Conservation (phyloP, 176 grass and related monocot genomes). For the Canna indica region DNA sequence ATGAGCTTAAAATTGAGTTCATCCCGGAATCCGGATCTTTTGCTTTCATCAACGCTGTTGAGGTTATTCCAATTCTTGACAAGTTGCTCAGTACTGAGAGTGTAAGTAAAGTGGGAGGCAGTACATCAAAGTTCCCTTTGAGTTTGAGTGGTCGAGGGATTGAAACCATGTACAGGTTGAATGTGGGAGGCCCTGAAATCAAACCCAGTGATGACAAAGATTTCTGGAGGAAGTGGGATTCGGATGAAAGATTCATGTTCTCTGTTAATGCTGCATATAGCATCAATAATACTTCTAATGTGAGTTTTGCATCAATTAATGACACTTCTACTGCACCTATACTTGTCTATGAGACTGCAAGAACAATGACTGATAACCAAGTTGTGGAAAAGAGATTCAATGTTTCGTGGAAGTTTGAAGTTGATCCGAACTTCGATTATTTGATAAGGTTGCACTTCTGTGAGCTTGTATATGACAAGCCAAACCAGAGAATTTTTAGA, state of each 20-base stretch:
- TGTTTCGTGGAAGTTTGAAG: slow-evolving; percentile 25
- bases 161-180: slow-evolving; percentile 29
- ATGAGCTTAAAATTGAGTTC: slow-evolving; percentile 17
- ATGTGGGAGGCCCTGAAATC: slow-evolving; percentile 22
- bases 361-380: slow-evolving; percentile 20
- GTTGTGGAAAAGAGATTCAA: slow-evolving; percentile 23
- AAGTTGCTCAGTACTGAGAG: not conserved
- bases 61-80: slow-evolving; percentile 3
- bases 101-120: slow-evolving; percentile 4
- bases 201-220: slow-evolving; percentile 7
- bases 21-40: slow-evolving; percentile 15
- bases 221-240: slow-evolving; percentile 22
- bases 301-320: slow-evolving; percentile 5
- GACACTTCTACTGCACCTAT: slow-evolving; percentile 10
- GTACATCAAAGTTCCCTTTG: not conserved
- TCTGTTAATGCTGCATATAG: slow-evolving; percentile 9
- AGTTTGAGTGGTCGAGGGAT: slow-evolving; percentile 1
- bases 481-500: slow-evolving; percentile 20
- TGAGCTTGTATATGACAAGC: slow-evolving; percentile 16
- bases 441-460: slow-evolving; percentile 23
- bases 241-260: slow-evolving; percentile 23
- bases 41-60: slow-evolving; percentile 21
- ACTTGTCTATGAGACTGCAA: slow-evolving; percentile 15
- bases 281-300: slow-evolving; percentile 16
- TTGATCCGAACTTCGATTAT: slow-evolving; percentile 27